A percentile compares a stretch with the other conserved stretches of the same genome.
Conservation (phyloP, 495 filamentous ascomycete genomes). For the Lentithecium fluviatile region DNA sequence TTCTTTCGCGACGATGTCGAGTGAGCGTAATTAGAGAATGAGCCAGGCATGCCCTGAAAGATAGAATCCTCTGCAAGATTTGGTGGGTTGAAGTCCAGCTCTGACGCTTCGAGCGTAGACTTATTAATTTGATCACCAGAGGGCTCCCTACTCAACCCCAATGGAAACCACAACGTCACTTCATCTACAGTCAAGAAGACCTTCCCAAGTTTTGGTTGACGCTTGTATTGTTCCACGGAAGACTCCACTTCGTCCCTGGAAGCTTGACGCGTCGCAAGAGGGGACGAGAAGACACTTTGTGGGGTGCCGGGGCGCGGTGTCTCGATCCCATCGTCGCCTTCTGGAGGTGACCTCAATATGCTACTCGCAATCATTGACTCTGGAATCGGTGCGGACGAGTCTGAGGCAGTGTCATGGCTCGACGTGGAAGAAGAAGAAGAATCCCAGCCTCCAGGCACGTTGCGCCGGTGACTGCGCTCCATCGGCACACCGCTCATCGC, state of each 20-base stretch:
- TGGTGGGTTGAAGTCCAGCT: slow-evolving; percentile 13
- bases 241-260: not conserved
- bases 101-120: slow-evolving; percentile 1
- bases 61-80: slow-evolving; percentile 32
- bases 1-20: slow-evolving; percentile 24
- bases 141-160: slow-evolving; percentile 5
- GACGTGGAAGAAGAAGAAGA: slow-evolving; percentile 22
- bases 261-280: not conserved
- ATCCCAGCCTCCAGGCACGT: slow-evolving; percentile 43
- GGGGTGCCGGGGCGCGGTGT: slow-evolving; percentile 36
- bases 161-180: slow-evolving; percentile 30
- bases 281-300: slow-evolving; percentile 22
- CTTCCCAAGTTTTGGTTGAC: slow-evolving; percentile 21
- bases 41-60: slow-evolving; percentile 40
- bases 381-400: slow-evolving; percentile 16
- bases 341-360: slow-evolving; percentile 10
- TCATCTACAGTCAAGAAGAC: slow-evolving; percentile 28
- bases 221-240: not conserved
- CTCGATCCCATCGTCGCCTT: slow-evolving; percentile 30
- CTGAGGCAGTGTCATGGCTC: slow-evolving; percentile 28
- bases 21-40: slow-evolving; percentile 43
- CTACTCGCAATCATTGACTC: slow-evolving; percentile 23
- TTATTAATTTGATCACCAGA: slow-evolving; percentile 7
- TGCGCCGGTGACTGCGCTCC: slow-evolving; percentile 2
- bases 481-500: slow-evolving; percentile 52